Conservation (phyloP, 164 flowering plant species). For the Annona squamosa region DNA sequence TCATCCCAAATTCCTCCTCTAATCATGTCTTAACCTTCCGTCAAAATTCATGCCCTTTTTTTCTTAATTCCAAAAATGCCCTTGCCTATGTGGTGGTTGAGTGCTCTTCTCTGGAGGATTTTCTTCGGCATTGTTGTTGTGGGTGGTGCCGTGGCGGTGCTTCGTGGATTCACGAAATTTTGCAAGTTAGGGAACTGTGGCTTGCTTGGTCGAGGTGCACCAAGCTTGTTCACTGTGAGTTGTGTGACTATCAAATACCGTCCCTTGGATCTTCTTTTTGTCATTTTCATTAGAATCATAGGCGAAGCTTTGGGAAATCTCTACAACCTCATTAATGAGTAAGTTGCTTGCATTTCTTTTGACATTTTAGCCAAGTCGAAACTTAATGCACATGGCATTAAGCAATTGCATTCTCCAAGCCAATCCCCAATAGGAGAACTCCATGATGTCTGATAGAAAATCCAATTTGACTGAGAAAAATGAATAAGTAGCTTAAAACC, state of each 20-base stretch:
- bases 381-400: no score
- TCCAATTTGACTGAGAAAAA: no score
- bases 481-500: no score
- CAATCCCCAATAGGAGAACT: no score
- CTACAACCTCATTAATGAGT: conserved; percentile 88
- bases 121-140: conserved; percentile 93
- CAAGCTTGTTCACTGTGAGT: conserved; percentile 88
- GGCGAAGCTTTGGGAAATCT: conserved; percentile 88
- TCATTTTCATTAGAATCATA: conserved; percentile 56
- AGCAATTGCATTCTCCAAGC: no score
- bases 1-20: no score
- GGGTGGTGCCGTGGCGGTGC: conserved; percentile 46
- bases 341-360: conserved; percentile 21
- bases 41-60: no score
- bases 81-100: conserved; percentile 82
- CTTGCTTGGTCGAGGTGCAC: conserved; percentile 81
- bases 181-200: conserved; percentile 78
- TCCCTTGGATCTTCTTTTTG: conserved; percentile 51
- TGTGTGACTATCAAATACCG: conserved; percentile 48
- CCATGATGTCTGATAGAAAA: no score
- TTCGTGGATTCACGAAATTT: conserved; percentile 70
- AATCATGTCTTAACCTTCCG: no score
- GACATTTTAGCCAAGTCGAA: neutral
- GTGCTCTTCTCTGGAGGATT: conserved; percentile 91
- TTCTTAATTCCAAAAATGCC: no score